phyloP scores from a whole-genome alignment of 2,329 filamentous ascomycete genomes.

The Penicillium sp. region DNA sequence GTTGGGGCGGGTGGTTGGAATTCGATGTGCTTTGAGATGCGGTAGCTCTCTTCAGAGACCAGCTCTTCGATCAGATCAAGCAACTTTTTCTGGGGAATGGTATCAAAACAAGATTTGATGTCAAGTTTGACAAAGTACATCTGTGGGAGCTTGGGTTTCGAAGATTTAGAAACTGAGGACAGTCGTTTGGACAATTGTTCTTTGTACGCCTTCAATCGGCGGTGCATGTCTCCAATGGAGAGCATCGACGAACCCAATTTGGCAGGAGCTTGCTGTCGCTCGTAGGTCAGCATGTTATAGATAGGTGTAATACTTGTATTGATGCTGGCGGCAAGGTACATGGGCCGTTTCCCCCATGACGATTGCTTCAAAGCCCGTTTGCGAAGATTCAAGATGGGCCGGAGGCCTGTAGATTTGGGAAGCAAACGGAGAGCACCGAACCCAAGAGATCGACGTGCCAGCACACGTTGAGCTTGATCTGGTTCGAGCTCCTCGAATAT shows the following conservation, averaged over 20 bases:
- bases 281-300: conserved; percentile 73
- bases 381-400: conserved; percentile 85
- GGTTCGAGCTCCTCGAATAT: conserved; percentile 78
- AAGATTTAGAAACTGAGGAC: not conserved
- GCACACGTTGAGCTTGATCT: conserved; percentile 55
- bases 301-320: conserved; percentile 71
- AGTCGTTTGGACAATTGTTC: conserved; percentile 17
- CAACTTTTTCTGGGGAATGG: conserved; percentile 78
- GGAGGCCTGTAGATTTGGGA: conserved; percentile 73
- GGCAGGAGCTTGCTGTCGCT: conserved; percentile 61
- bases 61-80: conserved; percentile 63
- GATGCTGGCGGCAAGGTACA: conserved; percentile 60
- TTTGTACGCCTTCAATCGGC: conserved; percentile 70
- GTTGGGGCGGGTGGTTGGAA: conserved; percentile 53
- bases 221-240: conserved; percentile 77
- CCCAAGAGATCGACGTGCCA: conserved; percentile 66
- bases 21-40: conserved; percentile 71
- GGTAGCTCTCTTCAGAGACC: conserved; percentile 63
- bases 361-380: conserved; percentile 57
- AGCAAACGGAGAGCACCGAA: conserved; percentile 77
- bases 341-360: conserved; percentile 51
- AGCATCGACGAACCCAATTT: conserved; percentile 77
- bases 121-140: conserved; percentile 92
- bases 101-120: conserved; percentile 90
- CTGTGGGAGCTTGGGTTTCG: conserved; percentile 39